These are phyloP conservation scores for Diaporthe batatas DNA, from an alignment of 2,329 filamentous ascomycete species.

Conservation along the genomic window DNA sequence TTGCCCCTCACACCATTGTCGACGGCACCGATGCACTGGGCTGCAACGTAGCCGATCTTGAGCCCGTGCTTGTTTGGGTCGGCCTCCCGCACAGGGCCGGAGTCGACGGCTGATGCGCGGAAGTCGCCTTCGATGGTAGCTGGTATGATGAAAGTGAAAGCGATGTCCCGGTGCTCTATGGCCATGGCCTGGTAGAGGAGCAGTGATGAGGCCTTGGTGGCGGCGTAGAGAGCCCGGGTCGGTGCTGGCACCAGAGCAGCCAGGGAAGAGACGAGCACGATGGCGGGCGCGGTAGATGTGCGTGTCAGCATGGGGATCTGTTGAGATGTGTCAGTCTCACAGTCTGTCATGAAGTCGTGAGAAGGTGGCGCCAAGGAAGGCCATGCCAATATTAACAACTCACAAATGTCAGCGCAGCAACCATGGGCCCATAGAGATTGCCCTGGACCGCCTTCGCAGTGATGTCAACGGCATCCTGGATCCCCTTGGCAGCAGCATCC, in stretches of 20 bases:
- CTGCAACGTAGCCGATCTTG: conserved; percentile 49
- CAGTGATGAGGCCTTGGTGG: conserved; percentile 52
- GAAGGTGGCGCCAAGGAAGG: background rate
- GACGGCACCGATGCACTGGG: conserved; percentile 48
- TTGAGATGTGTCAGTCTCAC: background rate
- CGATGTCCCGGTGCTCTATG: conserved; percentile 51
- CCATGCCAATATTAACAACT: background rate
- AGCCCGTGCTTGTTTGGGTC: conserved; percentile 50
- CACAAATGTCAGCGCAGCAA: conserved; percentile 49
- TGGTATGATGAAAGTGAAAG: conserved; percentile 50
- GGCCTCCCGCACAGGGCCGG: conserved; percentile 44
- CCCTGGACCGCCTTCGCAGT: conserved; percentile 47
- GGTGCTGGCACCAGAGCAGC: conserved; percentile 51
- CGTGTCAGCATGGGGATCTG: conserved; percentile 50
- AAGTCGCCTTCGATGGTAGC: conserved; percentile 53
- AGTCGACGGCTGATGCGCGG: conserved; percentile 52
- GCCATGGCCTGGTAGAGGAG: conserved; percentile 52
- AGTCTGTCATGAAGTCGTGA: background rate
- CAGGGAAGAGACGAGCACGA: conserved; percentile 40
- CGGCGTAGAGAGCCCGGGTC: conserved; percentile 51
- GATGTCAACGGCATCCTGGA: conserved; percentile 46
- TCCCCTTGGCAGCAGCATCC: conserved; percentile 45
- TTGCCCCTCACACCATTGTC: conserved; percentile 47
- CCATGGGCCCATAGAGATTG: conserved; percentile 50
- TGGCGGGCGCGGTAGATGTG: conserved; percentile 46